Evolutionary conservation across 768 basidiomycete genomes (phyloP).

Genomic region (Pholiota conissans): DNA sequence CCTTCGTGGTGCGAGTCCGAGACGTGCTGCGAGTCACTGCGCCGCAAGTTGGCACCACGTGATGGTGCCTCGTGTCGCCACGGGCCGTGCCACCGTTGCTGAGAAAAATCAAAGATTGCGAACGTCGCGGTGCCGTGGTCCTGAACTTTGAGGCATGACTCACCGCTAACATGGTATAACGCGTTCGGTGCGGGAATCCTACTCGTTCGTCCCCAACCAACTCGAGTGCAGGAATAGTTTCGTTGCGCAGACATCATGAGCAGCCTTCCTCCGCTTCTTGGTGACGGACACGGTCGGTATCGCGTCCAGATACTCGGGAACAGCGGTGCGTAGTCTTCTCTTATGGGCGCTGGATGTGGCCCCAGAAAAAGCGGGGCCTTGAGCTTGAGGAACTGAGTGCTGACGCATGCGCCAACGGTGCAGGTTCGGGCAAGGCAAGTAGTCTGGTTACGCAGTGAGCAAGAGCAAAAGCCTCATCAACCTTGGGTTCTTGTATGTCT

Average conservation of each 20-base stretch:
- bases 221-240: not conserved
- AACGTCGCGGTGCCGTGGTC: not conserved
- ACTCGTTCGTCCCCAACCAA: not conserved
- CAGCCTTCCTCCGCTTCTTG: conserved; percentile 11
- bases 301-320: conserved; percentile 23
- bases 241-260: not conserved
- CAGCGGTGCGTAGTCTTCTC: conserved; percentile 20
- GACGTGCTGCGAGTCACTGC: not conserved
- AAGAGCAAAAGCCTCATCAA: too few species aligned
- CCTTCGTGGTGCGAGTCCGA: not conserved
- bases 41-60: not conserved
- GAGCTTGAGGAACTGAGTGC: not conserved
- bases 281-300: conserved; percentile 18
- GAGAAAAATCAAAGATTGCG: too few species aligned
- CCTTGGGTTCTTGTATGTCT: not conserved
- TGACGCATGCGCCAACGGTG: not conserved
- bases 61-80: not conserved
- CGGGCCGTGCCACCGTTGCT: not conserved
- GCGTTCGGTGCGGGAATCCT: not conserved
- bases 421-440: conserved; percentile 18
- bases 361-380: not conserved
- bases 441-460: not conserved
- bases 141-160: not conserved
- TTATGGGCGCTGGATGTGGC: too few species aligned
- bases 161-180: not conserved